These are phyloP conservation scores for Chlorella ohadii DNA, from an alignment of 139 green algal genomes.

Conservation along the genomic window DNA sequence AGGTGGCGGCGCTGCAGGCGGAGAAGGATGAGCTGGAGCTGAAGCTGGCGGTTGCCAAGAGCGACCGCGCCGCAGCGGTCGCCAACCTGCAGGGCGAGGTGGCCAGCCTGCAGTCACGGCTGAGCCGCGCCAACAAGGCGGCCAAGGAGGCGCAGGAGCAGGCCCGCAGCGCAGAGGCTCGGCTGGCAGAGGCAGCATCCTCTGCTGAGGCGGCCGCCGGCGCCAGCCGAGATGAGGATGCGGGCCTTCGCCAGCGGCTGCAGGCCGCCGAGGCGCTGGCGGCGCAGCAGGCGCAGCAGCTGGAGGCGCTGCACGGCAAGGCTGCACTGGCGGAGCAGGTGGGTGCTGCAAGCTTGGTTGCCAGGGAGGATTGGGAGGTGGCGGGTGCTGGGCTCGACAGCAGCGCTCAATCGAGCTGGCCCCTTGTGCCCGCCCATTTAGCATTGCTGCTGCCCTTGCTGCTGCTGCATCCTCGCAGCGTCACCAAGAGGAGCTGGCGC, in stretches of 20 bases:
- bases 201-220: background rate
- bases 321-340: background rate
- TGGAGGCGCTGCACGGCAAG: background rate
- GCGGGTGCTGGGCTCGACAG: no score
- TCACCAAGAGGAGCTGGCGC: background rate
- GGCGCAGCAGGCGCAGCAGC: background rate
- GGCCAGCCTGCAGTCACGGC: background rate
- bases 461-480: background rate
- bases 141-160: background rate
- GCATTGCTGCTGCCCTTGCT: background rate
- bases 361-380: background rate
- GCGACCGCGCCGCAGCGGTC: background rate
- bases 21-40: background rate
- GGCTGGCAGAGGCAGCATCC: background rate
- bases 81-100: conserved; percentile 10
- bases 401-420: no score
- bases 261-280: background rate
- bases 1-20: background rate
- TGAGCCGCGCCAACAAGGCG: background rate
- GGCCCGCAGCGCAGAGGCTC: background rate
- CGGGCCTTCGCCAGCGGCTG: background rate
- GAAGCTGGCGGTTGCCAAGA: background rate
- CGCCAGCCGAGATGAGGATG: background rate
- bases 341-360: background rate
- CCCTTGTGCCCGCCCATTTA: background rate